A percentile compares a stretch with the other conserved stretches of the same genome.
Conservation (phyloP, 169 alveolate species). For the Plasmodium vinckei region DNA sequence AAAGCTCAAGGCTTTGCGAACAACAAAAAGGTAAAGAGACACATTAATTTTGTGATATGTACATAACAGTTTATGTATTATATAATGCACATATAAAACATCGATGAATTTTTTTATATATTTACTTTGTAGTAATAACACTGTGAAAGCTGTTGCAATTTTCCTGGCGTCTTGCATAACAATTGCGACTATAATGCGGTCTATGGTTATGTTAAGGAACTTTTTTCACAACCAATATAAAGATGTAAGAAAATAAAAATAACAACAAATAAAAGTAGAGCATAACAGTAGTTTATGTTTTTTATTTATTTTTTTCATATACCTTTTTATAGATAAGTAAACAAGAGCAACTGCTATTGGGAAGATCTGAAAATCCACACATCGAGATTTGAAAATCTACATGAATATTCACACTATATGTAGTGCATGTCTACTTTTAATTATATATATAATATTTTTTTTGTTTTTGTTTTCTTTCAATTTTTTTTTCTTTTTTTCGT, state of each 20-base stretch:
- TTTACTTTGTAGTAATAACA: conserved; percentile 32
- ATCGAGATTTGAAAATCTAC: conserved; percentile 42
- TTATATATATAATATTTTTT: neutral
- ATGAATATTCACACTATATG: neutral
- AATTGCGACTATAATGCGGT: conserved; percentile 14
- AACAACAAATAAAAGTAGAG: conserved; percentile 3
- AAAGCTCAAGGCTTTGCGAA: conserved; percentile 34
- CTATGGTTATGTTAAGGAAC: conserved; percentile 27
- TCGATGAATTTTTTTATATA: neutral
- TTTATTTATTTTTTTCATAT: neutral
- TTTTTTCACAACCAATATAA: conserved; percentile 73
- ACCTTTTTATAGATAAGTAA: conserved; percentile 53
- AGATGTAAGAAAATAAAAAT: conserved; percentile 17
- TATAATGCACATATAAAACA: neutral
- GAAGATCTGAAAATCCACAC: conserved; percentile 69
- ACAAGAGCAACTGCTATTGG: conserved; percentile 48
- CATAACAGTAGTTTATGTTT: neutral
- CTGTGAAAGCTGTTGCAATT: conserved; percentile 30
- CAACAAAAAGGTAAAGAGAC: conserved; percentile 24
- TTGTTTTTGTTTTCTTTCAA: neutral
- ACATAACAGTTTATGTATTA: neutral
- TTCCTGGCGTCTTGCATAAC: conserved; percentile 61
- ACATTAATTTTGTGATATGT: neutral
- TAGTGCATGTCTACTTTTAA: no score
- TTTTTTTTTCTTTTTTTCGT: conserved; percentile 25